Conservation (phyloP, 2,329 filamentous ascomycete species). For the Sphaerulina populicola region DNA sequence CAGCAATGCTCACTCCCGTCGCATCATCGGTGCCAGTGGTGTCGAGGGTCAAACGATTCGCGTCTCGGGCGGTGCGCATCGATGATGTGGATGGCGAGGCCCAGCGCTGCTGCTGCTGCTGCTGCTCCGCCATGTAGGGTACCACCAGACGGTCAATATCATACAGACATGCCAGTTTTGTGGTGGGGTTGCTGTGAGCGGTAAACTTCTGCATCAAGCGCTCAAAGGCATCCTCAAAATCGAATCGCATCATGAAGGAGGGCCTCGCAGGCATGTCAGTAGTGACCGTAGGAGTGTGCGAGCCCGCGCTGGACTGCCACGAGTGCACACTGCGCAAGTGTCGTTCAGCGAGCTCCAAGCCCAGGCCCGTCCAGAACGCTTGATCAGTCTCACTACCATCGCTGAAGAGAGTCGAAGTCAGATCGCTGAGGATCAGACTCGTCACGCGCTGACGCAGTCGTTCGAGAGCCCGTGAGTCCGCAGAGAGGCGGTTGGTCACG, state of each 20-base stretch:
- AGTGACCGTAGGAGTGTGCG: slow-evolving; percentile 15
- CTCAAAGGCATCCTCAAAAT: slow-evolving; percentile 68
- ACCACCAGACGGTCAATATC: slow-evolving; percentile 65
- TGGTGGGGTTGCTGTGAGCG: slow-evolving; percentile 77
- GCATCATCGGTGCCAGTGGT: slow-evolving; percentile 1
- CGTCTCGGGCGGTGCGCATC: slow-evolving; percentile 8
- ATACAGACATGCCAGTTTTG: slow-evolving; percentile 73
- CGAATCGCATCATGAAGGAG: slow-evolving; percentile 19
- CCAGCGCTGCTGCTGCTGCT: slow-evolving; percentile 1
- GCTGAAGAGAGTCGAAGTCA: slow-evolving; percentile 78
- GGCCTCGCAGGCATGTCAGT: not conserved
- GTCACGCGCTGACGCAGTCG: slow-evolving; percentile 57
- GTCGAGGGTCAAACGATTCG: not conserved
- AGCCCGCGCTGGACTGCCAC: slow-evolving; percentile 13
- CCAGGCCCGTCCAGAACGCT: slow-evolving; percentile 64
- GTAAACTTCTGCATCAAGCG: slow-evolving; percentile 77
- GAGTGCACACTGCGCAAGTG: slow-evolving; percentile 17
- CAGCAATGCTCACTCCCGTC: slow-evolving; percentile 15
- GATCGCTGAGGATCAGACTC: slow-evolving; percentile 77
- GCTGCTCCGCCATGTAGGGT: slow-evolving; percentile 19
- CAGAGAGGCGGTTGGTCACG: slow-evolving; percentile 21
- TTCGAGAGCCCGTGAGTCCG: slow-evolving; percentile 45
- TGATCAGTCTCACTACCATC: slow-evolving; percentile 84
- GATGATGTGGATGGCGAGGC: slow-evolving; percentile 4
- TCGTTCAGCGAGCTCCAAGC: slow-evolving; percentile 33